These are phyloP conservation scores for Umbelopsis ramanniana DNA, from an alignment of 192 early-diverging fungal genomes.

Conservation along the genomic window DNA sequence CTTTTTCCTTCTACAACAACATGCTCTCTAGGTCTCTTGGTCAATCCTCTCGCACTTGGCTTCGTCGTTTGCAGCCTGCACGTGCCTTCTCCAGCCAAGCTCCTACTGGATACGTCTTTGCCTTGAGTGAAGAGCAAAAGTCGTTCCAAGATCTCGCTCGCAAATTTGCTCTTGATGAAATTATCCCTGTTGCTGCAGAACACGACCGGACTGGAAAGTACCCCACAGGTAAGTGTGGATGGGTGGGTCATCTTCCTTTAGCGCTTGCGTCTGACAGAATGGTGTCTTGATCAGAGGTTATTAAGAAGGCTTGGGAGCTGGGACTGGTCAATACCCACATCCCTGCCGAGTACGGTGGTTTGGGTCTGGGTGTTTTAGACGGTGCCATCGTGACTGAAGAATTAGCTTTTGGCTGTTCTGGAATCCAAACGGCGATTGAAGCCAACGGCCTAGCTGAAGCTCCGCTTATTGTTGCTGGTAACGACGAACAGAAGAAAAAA, in stretches of 20 bases:
- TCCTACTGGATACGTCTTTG: conserved; percentile 53
- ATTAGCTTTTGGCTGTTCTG: conserved; percentile 88
- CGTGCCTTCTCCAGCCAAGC: conserved; percentile 1
- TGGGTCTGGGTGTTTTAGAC: conserved; percentile 88
- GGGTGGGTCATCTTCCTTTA: background rate
- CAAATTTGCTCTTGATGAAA: conserved; percentile 87
- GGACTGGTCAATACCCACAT: conserved; percentile 93
- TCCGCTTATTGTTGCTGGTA: conserved; percentile 87
- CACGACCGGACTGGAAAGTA: conserved; percentile 95
- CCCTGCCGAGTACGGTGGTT: conserved; percentile 82
- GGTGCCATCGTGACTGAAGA: conserved; percentile 89
- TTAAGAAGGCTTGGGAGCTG: conserved; percentile 91
- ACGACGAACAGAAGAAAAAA: conserved; percentile 91
- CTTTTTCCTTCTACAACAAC: background rate
- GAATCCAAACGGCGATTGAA: conserved; percentile 95
- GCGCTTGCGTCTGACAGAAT: background rate
- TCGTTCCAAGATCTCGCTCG: conserved; percentile 88
- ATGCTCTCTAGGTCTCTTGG: conserved; percentile 1
- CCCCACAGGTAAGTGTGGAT: conserved; percentile 52
- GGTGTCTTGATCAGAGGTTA: conserved; percentile 52
- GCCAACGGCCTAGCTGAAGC: conserved; percentile 96
- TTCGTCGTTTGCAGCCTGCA: background rate
- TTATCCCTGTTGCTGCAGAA: conserved; percentile 90
- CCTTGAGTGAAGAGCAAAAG: conserved; percentile 81
- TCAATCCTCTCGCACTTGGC: background rate